Base-by-base conservation (phyloP, 176 grass and related monocot species). In the Leersia perrieri region DNA sequence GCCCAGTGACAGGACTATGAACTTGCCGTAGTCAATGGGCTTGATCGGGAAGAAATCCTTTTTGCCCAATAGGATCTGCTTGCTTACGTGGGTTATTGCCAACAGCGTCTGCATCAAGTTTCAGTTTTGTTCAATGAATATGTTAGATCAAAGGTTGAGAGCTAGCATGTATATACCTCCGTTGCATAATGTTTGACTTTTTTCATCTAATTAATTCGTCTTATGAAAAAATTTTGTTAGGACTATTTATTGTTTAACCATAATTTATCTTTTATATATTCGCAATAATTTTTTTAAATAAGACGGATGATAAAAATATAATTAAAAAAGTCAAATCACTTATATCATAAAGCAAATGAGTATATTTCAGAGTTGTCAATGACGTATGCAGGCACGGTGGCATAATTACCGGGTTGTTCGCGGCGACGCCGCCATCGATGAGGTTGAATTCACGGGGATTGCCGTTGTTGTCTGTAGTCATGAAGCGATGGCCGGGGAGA, bases 351-450 rank as follows among this genome's bases (percentile, higher is more conserved):
- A n/a, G n/a, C n/a, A n/a, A n/a, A n/a, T n/a, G n/a, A n/a, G n/a
- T n/a, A n/a, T n/a, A n/a, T n/a, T n/a, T n/a, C n/a, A n/a, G n/a
- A n/a, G n/a, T n/a, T n/a, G n/a, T n/a, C n/a, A n/a, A n/a, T n/a
- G n/a, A n/a, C n/a, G n/a, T n/a, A n/a, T n/a, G n/a, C 5, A 20
- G 9, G 18, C 49, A 53, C 15, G 18, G 18, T 49, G 49, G 5
- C 63, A 8, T 53, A 15, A 6, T 32, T 45, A 88, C 86, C 27
- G 93, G 93, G 32, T 96, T 96, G 81, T 96, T 96, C 11, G 92
- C 92, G 1, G 87, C 87, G n/a, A 94, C 84, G 0, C 84, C 92
- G 3, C 92, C 89, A 30, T 95, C 90, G 34, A 90, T 79, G 79
- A 95, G 90, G 51, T 92, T 86, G 82, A 92, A 95, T 35, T 66